Evolutionary conservation across 2,329 filamentous ascomycete species (phyloP).

Genomic region (Pseudogymnoascus sp.): DNA sequence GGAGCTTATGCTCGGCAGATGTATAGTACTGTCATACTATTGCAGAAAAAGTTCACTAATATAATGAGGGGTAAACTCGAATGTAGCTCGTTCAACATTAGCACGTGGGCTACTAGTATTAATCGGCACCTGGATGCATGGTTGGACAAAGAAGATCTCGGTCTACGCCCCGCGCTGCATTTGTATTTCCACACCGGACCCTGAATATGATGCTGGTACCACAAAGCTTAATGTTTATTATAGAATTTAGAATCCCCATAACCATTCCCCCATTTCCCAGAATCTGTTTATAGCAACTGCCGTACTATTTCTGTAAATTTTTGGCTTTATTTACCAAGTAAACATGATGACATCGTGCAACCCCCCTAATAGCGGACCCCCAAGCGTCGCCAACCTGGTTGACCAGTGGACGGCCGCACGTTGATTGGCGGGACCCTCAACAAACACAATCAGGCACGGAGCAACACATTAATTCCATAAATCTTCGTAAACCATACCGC

Average conservation of each 20-base stretch:
- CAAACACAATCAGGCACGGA: constrained; percentile 1
- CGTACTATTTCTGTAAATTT: not conserved
- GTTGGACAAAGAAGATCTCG: not conserved
- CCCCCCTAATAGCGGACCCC: constrained; percentile 1
- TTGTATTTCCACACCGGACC: not conserved
- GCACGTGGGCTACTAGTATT: not conserved
- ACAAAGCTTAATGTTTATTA: not conserved
- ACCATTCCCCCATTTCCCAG: not conserved
- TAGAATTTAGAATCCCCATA: not conserved
- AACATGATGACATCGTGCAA: constrained; percentile 5
- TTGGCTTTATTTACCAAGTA: not conserved
- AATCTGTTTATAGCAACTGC: not conserved
- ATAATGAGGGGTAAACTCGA: not conserved
- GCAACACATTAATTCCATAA: constrained; percentile 6
- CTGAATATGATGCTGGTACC: not conserved
- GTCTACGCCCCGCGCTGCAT: not conserved
- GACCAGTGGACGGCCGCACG: not conserved
- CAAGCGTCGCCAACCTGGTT: constrained; percentile 2
- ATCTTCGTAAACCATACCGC: constrained; percentile 6
- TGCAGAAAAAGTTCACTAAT: not conserved
- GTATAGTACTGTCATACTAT: not conserved
- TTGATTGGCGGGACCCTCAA: constrained; percentile 3
- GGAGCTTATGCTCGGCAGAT: not conserved
- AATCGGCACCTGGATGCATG: not conserved
- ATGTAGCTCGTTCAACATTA: not conserved